Conservation (phyloP, 768 basidiomycete species). For the Kwoniella europaea region DNA sequence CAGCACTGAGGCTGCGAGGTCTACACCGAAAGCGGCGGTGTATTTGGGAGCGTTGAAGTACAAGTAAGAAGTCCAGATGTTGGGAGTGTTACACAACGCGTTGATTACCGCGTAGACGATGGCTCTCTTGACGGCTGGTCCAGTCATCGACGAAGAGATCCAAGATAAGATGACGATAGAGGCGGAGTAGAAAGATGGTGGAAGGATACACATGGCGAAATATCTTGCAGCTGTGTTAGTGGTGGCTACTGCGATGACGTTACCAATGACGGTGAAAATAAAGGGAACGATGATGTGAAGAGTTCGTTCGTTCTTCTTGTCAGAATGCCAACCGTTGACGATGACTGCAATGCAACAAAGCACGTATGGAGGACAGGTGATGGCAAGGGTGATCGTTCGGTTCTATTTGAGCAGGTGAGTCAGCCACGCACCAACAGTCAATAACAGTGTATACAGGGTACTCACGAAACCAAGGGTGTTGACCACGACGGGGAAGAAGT, state of each 20-base stretch:
- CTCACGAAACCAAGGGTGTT: constrained; percentile 40
- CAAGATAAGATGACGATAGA: constrained; percentile 54
- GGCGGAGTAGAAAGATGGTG: constrained; percentile 50
- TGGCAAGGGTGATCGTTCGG: constrained; percentile 45
- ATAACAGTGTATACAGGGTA: neutral
- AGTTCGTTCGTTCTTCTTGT: constrained; percentile 45
- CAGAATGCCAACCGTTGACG: constrained; percentile 50
- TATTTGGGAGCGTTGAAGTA: constrained; percentile 53
- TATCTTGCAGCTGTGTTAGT: constrained; percentile 50
- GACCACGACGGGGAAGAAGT: constrained; percentile 54
- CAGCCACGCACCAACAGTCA: too few relatives aligned
- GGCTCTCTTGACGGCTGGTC: constrained; percentile 53
- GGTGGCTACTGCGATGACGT: constrained; percentile 53
- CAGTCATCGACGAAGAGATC: constrained; percentile 48
- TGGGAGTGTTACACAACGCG: constrained; percentile 46
- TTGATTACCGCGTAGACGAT: constrained; percentile 53
- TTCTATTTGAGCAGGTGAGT: neutral
- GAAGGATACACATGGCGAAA: constrained; percentile 53
- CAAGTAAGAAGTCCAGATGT: constrained; percentile 57
- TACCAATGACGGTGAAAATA: constrained; percentile 47
- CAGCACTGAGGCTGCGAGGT: constrained; percentile 50
- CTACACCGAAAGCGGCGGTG: constrained; percentile 52
- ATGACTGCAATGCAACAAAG: constrained; percentile 49
- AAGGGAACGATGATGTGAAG: constrained; percentile 45
- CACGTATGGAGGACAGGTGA: constrained; percentile 55